Evolutionary conservation across 148 eudicot genomes (phyloP).

Genomic region (Mesembryanthemum crystallinum): DNA sequence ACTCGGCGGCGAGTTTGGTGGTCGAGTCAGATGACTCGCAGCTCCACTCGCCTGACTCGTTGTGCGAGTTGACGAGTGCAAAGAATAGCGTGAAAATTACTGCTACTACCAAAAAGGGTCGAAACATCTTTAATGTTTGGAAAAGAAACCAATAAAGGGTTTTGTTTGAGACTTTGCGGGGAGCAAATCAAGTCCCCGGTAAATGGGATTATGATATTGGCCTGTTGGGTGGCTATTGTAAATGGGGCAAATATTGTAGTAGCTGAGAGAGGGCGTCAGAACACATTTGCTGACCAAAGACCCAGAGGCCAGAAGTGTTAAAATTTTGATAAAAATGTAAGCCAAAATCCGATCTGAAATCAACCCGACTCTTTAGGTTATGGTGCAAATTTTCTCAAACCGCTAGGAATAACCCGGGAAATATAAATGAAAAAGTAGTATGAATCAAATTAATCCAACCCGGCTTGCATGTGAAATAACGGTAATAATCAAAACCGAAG

Average conservation of each 20-base stretch:
- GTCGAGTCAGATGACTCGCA: constrained; percentile 57
- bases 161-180: not conserved
- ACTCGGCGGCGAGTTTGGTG: constrained; percentile 53
- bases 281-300: constrained; percentile 14
- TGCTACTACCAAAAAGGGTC: constrained; percentile 2
- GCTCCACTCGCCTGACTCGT: constrained; percentile 82
- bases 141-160: not conserved
- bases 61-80: constrained; percentile 44
- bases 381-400: too few relatives aligned
- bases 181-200: not conserved
- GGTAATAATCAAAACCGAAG: too few relatives aligned
- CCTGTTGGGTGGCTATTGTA: not conserved
- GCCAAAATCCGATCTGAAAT: too few relatives aligned
- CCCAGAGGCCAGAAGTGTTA: too few relatives aligned
- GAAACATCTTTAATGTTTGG: constrained; percentile 1
- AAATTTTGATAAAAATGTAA: too few relatives aligned
- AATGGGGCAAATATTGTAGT: not conserved
- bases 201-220: not conserved
- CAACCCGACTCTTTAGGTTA: too few relatives aligned
- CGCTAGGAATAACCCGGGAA: too few relatives aligned
- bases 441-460: too few relatives aligned
- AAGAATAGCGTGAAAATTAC: constrained; percentile 1
- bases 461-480: too few relatives aligned
- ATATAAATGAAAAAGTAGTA: too few relatives aligned
- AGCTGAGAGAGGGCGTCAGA: too few relatives aligned